phyloP scores from a whole-genome alignment of 108 stramenopile species.

The Fragilariopsis cylindrus region DNA sequence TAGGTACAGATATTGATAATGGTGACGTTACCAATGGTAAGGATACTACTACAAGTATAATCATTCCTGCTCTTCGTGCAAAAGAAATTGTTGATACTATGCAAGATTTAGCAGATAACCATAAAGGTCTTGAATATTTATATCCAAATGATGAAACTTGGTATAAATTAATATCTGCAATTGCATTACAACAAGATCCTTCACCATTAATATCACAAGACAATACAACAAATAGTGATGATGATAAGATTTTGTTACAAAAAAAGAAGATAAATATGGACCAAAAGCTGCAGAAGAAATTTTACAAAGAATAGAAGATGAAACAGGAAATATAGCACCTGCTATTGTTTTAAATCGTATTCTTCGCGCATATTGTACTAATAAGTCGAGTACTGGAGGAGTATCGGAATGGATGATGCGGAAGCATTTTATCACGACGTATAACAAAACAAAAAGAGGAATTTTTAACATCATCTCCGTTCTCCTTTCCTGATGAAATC shows the following conservation, averaged over 20 bases:
- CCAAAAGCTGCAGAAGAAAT: conserved; percentile 25
- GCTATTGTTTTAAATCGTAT: not conserved
- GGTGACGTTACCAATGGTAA: too few relatives aligned
- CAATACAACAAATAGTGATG: conserved; percentile 40
- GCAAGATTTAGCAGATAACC: conserved; percentile 10
- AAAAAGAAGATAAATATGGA: not conserved
- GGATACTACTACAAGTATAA: too few relatives aligned
- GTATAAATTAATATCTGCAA: not conserved
- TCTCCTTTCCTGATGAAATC: not conserved
- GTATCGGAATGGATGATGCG: conserved; percentile 3
- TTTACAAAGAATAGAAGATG: conserved; percentile 15
- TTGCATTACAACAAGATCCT: not conserved
- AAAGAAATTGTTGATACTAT: not conserved
- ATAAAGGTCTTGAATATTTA: not conserved
- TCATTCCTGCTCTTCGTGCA: not conserved
- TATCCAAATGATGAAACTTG: conserved; percentile 10
- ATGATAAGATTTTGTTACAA: conserved; percentile 14
- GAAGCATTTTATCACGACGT: conserved; percentile 7
- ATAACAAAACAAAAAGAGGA: not conserved
- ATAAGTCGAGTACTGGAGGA: too few relatives aligned
- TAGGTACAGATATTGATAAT: too few relatives aligned
- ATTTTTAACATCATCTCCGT: not conserved
- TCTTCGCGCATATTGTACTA: conserved; percentile 6
- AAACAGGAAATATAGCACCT: conserved; percentile 14
- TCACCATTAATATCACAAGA: not conserved